Evolutionary conservation across 129 eudicot genomes (phyloP).

Genomic region (Escallonia rubra): DNA sequence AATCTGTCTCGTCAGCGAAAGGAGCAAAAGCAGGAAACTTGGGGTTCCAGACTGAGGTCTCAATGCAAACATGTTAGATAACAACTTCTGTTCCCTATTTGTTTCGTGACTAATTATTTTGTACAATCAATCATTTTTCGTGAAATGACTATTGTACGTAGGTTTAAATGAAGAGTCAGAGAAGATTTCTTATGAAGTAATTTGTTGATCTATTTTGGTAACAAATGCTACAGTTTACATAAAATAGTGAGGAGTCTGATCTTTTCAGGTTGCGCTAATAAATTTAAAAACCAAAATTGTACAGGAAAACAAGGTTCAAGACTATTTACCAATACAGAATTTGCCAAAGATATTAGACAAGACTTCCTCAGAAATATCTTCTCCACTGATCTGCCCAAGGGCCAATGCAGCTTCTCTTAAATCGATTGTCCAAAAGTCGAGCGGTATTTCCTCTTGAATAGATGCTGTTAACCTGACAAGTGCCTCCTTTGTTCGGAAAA

Average conservation of each 20-base stretch:
- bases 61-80: not conserved
- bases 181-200: too few relatives aligned
- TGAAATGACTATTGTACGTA: too few relatives aligned
- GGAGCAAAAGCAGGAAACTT: not conserved
- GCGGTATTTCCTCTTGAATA: constrained; percentile 69
- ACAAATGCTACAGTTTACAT: too few relatives aligned
- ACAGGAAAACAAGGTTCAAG: not conserved
- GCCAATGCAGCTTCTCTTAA: constrained; percentile 87
- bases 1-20: not conserved
- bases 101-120: too few relatives aligned
- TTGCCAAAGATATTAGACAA: constrained; percentile 78
- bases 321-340: constrained; percentile 89
- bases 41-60: constrained; percentile 17
- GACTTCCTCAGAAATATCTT: constrained; percentile 89
- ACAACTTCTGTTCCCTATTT: too few relatives aligned
- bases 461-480: constrained; percentile 57
- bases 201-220: too few relatives aligned
- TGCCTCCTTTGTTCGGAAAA: constrained; percentile 88
- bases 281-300: too few relatives aligned
- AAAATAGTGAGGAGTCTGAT: too few relatives aligned
- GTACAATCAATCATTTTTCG: too few relatives aligned
- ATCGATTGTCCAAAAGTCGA: constrained; percentile 95
- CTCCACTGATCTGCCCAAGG: constrained; percentile 90
- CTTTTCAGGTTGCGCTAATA: too few relatives aligned
- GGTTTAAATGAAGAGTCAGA: too few relatives aligned